These are phyloP conservation scores for Talinum fruticosum DNA, from an alignment of 148 eudicot species.

Conservation along the genomic window DNA sequence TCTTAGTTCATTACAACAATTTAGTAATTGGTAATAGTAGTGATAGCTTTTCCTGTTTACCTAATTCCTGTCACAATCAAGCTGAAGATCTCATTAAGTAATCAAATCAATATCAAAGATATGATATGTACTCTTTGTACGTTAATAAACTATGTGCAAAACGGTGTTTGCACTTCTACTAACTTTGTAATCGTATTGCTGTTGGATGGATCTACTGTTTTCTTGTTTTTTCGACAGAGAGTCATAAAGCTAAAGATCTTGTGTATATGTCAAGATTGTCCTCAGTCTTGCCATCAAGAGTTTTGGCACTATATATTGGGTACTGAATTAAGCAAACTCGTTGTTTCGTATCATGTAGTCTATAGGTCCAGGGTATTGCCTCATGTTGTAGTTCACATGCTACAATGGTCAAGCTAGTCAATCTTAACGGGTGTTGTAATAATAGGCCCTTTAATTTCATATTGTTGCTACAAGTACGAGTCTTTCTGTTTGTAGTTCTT, in stretches of 20 bases:
- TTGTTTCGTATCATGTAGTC: no score
- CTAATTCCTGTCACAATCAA: constrained; percentile 26
- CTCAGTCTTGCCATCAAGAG: neutral
- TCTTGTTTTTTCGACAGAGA: no score
- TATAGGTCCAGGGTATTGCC: no score
- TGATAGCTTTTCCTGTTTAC: constrained; percentile 22
- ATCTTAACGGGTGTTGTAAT: no score
- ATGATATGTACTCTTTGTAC: neutral
- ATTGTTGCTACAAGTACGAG: neutral
- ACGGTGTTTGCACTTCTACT: neutral
- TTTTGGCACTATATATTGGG: neutral
- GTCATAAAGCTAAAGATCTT: neutral
- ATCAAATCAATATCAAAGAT: neutral
- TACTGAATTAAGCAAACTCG: neutral
- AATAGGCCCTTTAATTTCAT: neutral
- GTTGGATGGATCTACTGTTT: neutral
- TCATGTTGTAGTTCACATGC: no score
- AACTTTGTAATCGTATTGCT: no score
- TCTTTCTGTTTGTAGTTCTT: neutral
- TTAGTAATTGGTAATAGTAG: constrained; percentile 1
- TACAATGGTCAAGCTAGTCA: no score
- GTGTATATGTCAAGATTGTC: neutral
- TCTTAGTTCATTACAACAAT: neutral
- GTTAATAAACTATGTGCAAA: neutral
- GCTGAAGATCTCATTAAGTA: neutral